Evolutionary conservation across 192 early-diverging fungal genomes (phyloP).

Genomic region (Phlyctochytrium planicorne): DNA sequence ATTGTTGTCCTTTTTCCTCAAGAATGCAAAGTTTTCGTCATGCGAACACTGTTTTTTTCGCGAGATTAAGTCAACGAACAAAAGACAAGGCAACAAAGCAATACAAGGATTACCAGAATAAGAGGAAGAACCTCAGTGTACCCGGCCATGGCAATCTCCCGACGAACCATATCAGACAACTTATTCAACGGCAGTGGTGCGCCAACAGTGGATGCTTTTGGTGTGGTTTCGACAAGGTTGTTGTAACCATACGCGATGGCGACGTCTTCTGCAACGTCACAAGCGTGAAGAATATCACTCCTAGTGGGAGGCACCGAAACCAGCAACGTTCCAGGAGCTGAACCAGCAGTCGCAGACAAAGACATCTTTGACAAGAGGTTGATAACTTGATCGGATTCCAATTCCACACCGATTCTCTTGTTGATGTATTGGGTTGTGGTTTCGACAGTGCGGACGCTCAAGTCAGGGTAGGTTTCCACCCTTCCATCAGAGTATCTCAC

Average conservation of each 20-base stretch:
- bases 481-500: conserved; percentile 82
- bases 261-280: conserved; percentile 97
- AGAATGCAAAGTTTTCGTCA: conserved; percentile 91
- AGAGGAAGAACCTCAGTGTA: conserved; percentile 94
- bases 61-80: conserved; percentile 82
- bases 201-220: conserved; percentile 79
- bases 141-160: conserved; percentile 84
- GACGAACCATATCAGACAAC: conserved; percentile 79
- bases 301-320: conserved; percentile 88
- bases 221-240: conserved; percentile 79
- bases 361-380: conserved; percentile 85
- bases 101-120: conserved; percentile 66
- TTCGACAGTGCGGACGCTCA: conserved; percentile 64
- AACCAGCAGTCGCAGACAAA: conserved; percentile 59
- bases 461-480: conserved; percentile 67
- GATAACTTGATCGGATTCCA: conserved; percentile 69
- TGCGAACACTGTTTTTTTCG: conserved; percentile 91
- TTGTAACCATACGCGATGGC: conserved; percentile 97
- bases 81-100: conserved; percentile 39
- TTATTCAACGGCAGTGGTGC: conserved; percentile 91
- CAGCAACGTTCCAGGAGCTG: conserved; percentile 50
- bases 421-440: conserved; percentile 89
- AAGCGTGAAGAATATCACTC: conserved; percentile 92
- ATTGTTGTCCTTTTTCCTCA: conserved; percentile 76
- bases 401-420: conserved; percentile 71